These are phyloP conservation scores for Pulveroboletus sp. DNA, from an alignment of 1,284 basidiomycete genomes.

Conservation along the genomic window DNA sequence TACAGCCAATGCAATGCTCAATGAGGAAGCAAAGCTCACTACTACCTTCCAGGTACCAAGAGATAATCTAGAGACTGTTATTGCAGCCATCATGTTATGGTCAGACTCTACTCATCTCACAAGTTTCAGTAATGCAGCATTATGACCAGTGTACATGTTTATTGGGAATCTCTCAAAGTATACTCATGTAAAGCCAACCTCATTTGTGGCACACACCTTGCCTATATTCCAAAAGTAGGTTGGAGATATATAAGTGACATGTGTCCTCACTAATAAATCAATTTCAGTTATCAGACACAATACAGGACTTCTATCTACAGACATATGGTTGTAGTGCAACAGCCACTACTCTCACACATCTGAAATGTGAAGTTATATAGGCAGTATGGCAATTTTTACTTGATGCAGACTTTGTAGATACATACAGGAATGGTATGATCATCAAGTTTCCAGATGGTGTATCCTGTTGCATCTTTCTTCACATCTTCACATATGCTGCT, in stretches of 20 bases:
- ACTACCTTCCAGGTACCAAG: conserved; percentile 7
- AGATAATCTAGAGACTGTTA: conserved; percentile 20
- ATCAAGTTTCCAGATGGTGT: conserved; percentile 31
- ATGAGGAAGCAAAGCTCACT: conserved; percentile 23
- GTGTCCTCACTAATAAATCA: too few species aligned
- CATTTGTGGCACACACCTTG: conserved; percentile 28
- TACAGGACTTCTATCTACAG: not conserved
- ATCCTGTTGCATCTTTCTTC: conserved; percentile 20
- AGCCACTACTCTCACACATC: too few species aligned
- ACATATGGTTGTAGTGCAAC: too few species aligned
- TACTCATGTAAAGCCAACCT: conserved; percentile 15
- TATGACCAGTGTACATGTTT: conserved; percentile 35
- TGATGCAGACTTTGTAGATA: conserved; percentile 29
- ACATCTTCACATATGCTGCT: conserved; percentile 20
- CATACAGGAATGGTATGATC: conserved; percentile 31
- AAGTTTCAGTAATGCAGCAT: conserved; percentile 29
- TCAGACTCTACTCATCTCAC: conserved; percentile 34
- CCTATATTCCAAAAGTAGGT: conserved; percentile 33
- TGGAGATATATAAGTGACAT: too few species aligned
- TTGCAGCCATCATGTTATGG: conserved; percentile 30
- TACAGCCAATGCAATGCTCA: conserved; percentile 27
- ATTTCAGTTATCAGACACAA: not conserved
- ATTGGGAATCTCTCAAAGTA: conserved; percentile 36
- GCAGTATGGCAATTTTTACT: conserved; percentile 26
- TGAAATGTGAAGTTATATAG: too few species aligned